Conservation (phyloP, 1,284 basidiomycete genomes). For the Ceratobasidium sp. region DNA sequence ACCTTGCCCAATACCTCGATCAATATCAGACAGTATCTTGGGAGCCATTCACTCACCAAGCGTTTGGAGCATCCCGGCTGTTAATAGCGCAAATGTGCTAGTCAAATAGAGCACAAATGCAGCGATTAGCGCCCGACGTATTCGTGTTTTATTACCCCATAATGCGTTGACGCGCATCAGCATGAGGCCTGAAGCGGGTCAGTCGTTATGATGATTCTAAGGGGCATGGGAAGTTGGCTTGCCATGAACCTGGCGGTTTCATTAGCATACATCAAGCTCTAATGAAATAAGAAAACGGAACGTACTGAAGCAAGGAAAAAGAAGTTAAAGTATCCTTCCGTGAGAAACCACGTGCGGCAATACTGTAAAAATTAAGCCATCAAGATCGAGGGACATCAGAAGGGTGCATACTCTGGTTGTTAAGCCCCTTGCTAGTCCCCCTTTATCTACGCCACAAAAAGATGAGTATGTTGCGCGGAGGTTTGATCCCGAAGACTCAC, state of each 20-base stretch:
- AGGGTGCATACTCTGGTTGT: background rate
- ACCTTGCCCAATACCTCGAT: background rate
- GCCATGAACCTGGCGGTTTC: constrained; percentile 18
- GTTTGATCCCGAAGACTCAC: background rate
- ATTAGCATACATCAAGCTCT: background rate
- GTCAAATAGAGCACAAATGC: constrained; percentile 28
- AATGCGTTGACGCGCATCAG: constrained; percentile 36
- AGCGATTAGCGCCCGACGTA: background rate
- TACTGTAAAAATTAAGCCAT: background rate
- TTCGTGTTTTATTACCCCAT: constrained; percentile 8
- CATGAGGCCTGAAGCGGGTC: background rate
- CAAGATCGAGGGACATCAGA: background rate
- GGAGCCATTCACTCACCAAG: constrained; percentile 15
- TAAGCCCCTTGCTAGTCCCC: constrained; percentile 1
- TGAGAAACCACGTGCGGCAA: constrained; percentile 33
- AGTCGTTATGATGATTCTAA: background rate
- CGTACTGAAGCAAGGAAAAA: constrained; percentile 25
- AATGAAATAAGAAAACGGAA: background rate
- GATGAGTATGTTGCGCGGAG: background rate
- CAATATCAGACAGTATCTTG: background rate
- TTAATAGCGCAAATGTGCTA: constrained; percentile 24
- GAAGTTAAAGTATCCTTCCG: constrained; percentile 37
- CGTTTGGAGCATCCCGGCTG: constrained; percentile 24
- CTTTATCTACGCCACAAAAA: constrained; percentile 12
- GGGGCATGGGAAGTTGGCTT: background rate